Evolutionary conservation across 2,329 filamentous ascomycete species (phyloP).

Genomic region (Fusarium protoensiforme): DNA sequence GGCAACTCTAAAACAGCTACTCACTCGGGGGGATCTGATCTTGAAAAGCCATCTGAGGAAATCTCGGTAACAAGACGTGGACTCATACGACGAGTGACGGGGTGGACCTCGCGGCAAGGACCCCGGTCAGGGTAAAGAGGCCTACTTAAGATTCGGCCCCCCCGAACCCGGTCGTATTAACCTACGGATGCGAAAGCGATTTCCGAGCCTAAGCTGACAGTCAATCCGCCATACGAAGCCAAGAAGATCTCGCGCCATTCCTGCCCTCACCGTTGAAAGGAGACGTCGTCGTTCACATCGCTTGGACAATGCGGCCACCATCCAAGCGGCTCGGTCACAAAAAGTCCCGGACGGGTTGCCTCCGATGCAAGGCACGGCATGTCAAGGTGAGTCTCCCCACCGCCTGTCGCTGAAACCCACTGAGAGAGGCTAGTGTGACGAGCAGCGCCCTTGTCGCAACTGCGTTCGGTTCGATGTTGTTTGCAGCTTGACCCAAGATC

Average conservation of each 20-base stretch:
- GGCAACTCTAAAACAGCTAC: background rate
- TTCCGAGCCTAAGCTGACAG: slow-evolving; percentile 3
- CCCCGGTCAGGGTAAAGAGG: background rate
- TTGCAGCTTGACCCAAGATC: slow-evolving; percentile 21
- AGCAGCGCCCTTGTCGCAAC: slow-evolving; percentile 24
- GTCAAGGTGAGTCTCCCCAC: slow-evolving; percentile 18
- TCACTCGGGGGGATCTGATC: background rate
- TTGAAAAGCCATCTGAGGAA: background rate
- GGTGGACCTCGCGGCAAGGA: background rate
- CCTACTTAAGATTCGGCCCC: background rate
- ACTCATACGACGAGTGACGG: background rate
- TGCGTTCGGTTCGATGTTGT: slow-evolving; percentile 24
- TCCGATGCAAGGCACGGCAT: slow-evolving; percentile 28
- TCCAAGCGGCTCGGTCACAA: slow-evolving; percentile 22
- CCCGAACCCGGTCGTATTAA: slow-evolving; percentile 9
- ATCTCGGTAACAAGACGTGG: background rate
- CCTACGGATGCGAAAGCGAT: slow-evolving; percentile 5
- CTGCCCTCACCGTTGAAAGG: background rate
- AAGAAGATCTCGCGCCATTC: background rate
- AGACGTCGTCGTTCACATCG: background rate
- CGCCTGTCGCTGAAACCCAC: background rate
- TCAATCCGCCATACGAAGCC: background rate
- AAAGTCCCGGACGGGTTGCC: slow-evolving; percentile 27
- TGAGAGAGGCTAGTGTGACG: slow-evolving; percentile 24
- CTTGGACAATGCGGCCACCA: background rate